Evolutionary conservation across 371 early-diverging fungal species (phyloP).

Genomic region (Phascolomyces articulosus): DNA sequence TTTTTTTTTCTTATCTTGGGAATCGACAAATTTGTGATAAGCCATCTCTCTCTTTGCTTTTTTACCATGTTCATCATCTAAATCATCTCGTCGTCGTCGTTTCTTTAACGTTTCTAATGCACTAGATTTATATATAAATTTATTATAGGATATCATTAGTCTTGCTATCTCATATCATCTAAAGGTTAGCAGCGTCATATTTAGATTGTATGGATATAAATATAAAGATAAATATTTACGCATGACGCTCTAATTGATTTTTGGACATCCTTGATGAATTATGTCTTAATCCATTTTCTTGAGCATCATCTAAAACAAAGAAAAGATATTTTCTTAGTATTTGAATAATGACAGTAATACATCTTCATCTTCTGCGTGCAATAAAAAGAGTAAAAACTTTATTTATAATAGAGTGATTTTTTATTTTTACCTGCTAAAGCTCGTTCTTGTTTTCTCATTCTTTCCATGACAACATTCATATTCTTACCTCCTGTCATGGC

Average conservation of each 20-base stretch:
- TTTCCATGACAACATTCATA: constrained; percentile 18
- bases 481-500: constrained; percentile 17
- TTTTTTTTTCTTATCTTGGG: too few species aligned
- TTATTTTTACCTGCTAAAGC: neutral
- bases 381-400: too few species aligned
- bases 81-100: constrained; percentile 38
- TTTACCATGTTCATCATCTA: constrained; percentile 16
- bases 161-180: too few species aligned
- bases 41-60: too few species aligned
- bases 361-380: too few species aligned
- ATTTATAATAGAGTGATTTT: neutral
- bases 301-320: constrained; percentile 2
- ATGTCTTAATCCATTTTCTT: constrained; percentile 2
- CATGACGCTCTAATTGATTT: constrained; percentile 39
- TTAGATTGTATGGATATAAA: neutral
- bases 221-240: constrained; percentile 25
- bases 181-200: too few species aligned
- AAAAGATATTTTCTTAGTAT: neutral
- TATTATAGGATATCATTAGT: too few species aligned
- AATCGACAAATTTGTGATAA: too few species aligned
- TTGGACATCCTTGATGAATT: constrained; percentile 19
- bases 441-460: constrained; percentile 15
- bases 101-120: constrained; percentile 27
- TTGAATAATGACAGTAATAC: neutral
- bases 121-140: constrained; percentile 5